Percentiles rank a stretch among this genome's conserved stretches.
Evolutionary conservation across 495 filamentous ascomycete genomes (phyloP).

Genomic region (Xylaria longipes): DNA sequence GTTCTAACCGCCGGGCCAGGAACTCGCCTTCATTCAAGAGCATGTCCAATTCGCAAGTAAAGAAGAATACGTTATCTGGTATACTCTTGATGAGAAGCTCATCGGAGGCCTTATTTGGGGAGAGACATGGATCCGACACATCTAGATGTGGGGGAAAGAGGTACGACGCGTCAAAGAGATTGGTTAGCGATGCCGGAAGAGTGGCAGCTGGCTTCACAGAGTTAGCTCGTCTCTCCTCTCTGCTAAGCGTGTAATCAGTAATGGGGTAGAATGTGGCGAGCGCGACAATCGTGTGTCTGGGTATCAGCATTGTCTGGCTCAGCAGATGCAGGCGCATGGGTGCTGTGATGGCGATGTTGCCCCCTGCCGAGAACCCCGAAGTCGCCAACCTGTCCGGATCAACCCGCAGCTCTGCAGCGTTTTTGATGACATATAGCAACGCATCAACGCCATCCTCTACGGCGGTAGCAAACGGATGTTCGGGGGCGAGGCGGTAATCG

Average conservation of each 20-base stretch:
- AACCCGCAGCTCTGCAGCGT: slow-evolving; percentile 59
- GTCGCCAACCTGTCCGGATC: slow-evolving; percentile 63
- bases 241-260: slow-evolving; percentile 79
- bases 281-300: slow-evolving; percentile 44
- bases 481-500: slow-evolving; percentile 78
- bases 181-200: slow-evolving; percentile 74
- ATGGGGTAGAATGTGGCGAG: slow-evolving; percentile 82
- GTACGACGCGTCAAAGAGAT: slow-evolving; percentile 88
- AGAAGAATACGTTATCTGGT: slow-evolving; percentile 62
- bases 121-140: slow-evolving; percentile 46
- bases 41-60: slow-evolving; percentile 93
- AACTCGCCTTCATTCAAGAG: slow-evolving; percentile 75
- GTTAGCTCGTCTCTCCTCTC: slow-evolving; percentile 71
- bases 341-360: slow-evolving; percentile 83
- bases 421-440: slow-evolving; percentile 66
- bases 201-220: slow-evolving; percentile 71
- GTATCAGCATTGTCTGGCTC: slow-evolving; percentile 30
- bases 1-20: slow-evolving; percentile 66
- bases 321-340: slow-evolving; percentile 66
- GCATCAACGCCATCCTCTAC: slow-evolving; percentile 80
- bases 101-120: slow-evolving; percentile 48
- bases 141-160: slow-evolving; percentile 58
- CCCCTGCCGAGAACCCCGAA: slow-evolving; percentile 87
- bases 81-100: slow-evolving; percentile 51
- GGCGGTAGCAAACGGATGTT: slow-evolving; percentile 76